Evolutionary conservation across 257 asterid species (phyloP).

Genomic region (Capsicum rhomboideum): DNA sequence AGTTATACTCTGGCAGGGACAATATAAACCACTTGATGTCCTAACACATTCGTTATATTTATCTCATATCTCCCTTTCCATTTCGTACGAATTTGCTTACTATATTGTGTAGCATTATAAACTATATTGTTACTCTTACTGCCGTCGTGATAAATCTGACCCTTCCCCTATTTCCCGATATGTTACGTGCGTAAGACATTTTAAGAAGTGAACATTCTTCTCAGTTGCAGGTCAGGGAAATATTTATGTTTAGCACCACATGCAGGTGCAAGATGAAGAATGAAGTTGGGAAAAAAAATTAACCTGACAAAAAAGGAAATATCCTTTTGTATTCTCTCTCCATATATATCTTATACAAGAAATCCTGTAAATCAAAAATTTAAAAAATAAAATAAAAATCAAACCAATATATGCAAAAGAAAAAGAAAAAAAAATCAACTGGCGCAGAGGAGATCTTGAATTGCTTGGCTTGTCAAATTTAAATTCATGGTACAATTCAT

Average conservation of each 20-base stretch:
- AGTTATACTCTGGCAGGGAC: accelerated
- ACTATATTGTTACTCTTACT: neutral
- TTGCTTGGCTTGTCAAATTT: constrained; percentile 27
- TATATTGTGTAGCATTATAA: no score
- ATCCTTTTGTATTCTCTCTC: neutral
- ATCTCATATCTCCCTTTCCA: no score
- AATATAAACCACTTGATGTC: neutral
- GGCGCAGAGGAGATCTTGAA: constrained; percentile 27
- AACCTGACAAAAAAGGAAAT: neutral
- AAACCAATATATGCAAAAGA: neutral
- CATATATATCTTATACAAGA: neutral
- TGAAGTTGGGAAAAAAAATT: no score
- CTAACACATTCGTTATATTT: neutral
- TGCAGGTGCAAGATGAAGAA: no score
- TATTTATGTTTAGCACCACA: no score
- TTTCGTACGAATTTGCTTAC: no score
- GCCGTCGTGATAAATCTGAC: no score
- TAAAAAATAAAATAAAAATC: neutral
- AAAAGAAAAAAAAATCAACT: neutral
- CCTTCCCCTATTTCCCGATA: no score
- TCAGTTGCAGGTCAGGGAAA: no score
- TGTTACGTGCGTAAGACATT: neutral
- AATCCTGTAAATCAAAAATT: no score
- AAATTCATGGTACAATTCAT: constrained; percentile 48
- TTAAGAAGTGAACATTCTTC: neutral